A percentile compares a stretch with the other conserved stretches of the same genome.
Evolutionary conservation across 2,329 filamentous ascomycete genomes (phyloP).

Genomic region (Metarhizium sp.): DNA sequence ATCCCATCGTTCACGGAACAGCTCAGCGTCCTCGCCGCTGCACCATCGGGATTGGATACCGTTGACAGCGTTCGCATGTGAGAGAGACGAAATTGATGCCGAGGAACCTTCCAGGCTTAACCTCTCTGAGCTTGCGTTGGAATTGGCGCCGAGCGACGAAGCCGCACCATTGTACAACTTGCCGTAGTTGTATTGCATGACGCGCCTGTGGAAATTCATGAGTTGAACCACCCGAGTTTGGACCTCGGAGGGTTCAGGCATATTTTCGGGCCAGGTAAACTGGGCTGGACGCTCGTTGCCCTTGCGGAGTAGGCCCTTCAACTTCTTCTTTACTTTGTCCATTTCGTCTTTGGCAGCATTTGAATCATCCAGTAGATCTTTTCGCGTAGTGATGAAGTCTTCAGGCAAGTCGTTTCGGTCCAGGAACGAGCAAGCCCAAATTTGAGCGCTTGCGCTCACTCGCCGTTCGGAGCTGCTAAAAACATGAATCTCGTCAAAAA

Average conservation of each 20-base stretch:
- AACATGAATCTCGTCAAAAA: constrained; percentile 84
- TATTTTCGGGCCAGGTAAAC: constrained; percentile 96
- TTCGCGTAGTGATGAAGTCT: constrained; percentile 83
- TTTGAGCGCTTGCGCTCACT: constrained; percentile 92
- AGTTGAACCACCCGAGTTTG: constrained; percentile 85
- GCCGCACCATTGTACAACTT: constrained; percentile 63
- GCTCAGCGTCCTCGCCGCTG: constrained; percentile 84
- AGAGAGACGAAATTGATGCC: constrained; percentile 37
- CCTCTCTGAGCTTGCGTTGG: constrained; percentile 40
- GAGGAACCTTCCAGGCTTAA: constrained; percentile 30
- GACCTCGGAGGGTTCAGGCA: constrained; percentile 88
- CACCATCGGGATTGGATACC: constrained; percentile 89
- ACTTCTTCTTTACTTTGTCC: constrained; percentile 99
- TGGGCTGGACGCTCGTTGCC: constrained; percentile 90
- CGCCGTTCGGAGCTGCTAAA: constrained; percentile 94
- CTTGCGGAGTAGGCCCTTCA: constrained; percentile 84
- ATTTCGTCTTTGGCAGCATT: constrained; percentile 98
- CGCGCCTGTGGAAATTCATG: constrained; percentile 93
- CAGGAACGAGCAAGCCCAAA: constrained; percentile 85
- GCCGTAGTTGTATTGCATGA: constrained; percentile 90
- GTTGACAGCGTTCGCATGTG: constrained; percentile 53
- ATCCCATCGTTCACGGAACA: constrained; percentile 96
- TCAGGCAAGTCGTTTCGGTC: constrained; percentile 76
- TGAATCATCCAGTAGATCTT: constrained; percentile 91
- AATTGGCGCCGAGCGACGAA: constrained; percentile 50